These are phyloP conservation scores for Coffea eugenioides DNA, from an alignment of 257 asterid species.

Conservation along the genomic window DNA sequence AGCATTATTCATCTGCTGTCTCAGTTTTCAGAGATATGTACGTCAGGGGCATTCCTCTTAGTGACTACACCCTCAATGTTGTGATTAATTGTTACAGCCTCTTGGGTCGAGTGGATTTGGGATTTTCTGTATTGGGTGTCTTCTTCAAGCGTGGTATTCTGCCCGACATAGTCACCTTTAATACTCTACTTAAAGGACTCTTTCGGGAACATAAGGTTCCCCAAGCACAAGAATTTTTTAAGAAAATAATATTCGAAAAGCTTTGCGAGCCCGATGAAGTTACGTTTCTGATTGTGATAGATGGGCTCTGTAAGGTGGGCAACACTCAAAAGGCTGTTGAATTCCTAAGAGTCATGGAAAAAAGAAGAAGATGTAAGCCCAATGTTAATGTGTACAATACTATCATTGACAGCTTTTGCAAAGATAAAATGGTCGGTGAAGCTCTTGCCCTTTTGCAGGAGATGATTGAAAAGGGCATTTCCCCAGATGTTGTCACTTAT, in stretches of 20 bases:
- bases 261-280: conserved; percentile 7
- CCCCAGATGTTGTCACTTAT: no score
- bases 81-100: conserved; percentile 12
- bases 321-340: no score
- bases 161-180: conserved; percentile 13
- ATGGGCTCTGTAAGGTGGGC: conserved; percentile 32
- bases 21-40: background rate
- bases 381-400: no score
- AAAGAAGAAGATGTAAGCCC: no score
- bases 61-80: background rate
- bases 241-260: conserved; percentile 21
- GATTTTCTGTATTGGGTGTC: conserved; percentile 20
- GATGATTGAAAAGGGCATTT: no score
- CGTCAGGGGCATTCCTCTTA: background rate
- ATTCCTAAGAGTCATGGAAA: no score
- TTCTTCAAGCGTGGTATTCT: conserved; percentile 26
- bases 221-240: conserved; percentile 23
- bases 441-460: no score
- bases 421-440: no score
- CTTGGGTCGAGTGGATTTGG: conserved; percentile 7
- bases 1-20: background rate
- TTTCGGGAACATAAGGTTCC: background rate
- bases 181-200: background rate
- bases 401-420: no score
- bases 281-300: conserved; percentile 10